A percentile compares a stretch with the other conserved stretches of the same genome.
Evolutionary conservation across 768 basidiomycete genomes (phyloP).

Genomic region (Tylopilus balloui): DNA sequence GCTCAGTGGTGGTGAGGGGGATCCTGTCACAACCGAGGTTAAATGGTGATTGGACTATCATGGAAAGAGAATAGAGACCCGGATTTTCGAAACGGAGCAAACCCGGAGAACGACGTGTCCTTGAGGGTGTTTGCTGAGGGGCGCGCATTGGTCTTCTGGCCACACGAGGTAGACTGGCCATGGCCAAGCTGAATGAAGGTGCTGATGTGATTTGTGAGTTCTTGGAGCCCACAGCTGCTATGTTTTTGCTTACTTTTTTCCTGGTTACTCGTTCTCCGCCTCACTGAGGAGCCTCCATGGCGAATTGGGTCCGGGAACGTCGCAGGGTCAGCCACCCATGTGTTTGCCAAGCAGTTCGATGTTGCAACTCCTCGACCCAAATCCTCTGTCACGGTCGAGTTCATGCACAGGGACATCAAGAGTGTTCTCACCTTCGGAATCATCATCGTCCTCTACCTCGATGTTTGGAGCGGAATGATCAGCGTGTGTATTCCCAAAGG

Average conservation of each 20-base stretch:
- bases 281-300: neutral
- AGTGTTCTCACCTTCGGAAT: constrained; percentile 7
- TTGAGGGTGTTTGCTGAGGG: constrained; percentile 1
- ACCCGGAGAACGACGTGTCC: neutral
- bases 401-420: neutral
- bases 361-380: neutral
- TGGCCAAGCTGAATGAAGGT: constrained; percentile 12
- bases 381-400: constrained; percentile 4
- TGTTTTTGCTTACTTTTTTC: constrained; percentile 12
- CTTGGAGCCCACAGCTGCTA: neutral
- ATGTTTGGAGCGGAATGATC: neutral
- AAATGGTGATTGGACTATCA: neutral
- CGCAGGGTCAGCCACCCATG: neutral
- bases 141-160: neutral
- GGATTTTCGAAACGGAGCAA: constrained; percentile 3
- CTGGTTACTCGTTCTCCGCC: neutral
- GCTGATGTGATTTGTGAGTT: constrained; percentile 4
- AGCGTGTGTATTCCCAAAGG: constrained; percentile 5
- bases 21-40: constrained; percentile 6
- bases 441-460: constrained; percentile 2
- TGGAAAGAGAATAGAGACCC: constrained; percentile 6
- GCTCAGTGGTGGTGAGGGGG: constrained; percentile 31
- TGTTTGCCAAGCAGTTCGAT: neutral
- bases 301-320: neutral
- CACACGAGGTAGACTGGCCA: constrained; percentile 6